A percentile compares a stretch with the other conserved stretches of the same genome.
phyloP scores from a whole-genome alignment of 768 basidiomycete genomes.

The Mycena galericulata region DNA sequence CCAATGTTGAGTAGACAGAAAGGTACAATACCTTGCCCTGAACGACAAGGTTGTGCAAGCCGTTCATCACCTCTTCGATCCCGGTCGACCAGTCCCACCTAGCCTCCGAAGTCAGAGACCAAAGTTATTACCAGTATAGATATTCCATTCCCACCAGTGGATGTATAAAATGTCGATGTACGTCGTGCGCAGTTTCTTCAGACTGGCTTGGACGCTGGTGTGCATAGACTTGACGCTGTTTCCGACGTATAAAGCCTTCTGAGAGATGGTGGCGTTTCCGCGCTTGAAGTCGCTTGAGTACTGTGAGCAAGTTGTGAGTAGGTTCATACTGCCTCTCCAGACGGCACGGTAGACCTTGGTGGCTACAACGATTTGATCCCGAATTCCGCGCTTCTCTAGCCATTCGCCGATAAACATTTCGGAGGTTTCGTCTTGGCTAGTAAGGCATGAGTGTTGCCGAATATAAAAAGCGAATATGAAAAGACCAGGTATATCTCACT shows the following conservation, averaged over 20 bases:
- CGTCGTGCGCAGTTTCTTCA: conserved; percentile 61
- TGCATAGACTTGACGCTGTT: conserved; percentile 61
- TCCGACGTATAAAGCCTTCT: conserved; percentile 56
- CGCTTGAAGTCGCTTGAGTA: conserved; percentile 40
- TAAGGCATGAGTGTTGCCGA: not conserved
- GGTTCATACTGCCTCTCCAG: too few species aligned
- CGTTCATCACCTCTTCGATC: conserved; percentile 59
- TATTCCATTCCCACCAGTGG: too few species aligned
- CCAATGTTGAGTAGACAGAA: not conserved
- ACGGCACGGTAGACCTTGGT: conserved; percentile 47
- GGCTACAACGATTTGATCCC: conserved; percentile 60
- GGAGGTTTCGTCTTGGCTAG: conserved; percentile 51
- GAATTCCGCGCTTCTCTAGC: conserved; percentile 53
- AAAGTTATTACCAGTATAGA: too few species aligned
- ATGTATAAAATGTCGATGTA: conserved; percentile 70
- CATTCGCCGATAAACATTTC: conserved; percentile 64
- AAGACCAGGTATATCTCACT: conserved; percentile 36
- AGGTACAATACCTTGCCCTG: conserved; percentile 59
- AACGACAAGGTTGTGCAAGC: conserved; percentile 54
- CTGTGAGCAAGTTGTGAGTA: conserved; percentile 41
- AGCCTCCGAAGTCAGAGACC: too few species aligned
- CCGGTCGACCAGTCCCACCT: conserved; percentile 57
- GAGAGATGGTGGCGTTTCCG: conserved; percentile 36
- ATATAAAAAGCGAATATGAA: not conserved
- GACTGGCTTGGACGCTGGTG: conserved; percentile 46